Percentiles rank a stretch among this genome's conserved stretches.
These are phyloP conservation scores for Tephrocybe sp. DNA, from an alignment of 768 basidiomycete genomes.

Conservation along the genomic window DNA sequence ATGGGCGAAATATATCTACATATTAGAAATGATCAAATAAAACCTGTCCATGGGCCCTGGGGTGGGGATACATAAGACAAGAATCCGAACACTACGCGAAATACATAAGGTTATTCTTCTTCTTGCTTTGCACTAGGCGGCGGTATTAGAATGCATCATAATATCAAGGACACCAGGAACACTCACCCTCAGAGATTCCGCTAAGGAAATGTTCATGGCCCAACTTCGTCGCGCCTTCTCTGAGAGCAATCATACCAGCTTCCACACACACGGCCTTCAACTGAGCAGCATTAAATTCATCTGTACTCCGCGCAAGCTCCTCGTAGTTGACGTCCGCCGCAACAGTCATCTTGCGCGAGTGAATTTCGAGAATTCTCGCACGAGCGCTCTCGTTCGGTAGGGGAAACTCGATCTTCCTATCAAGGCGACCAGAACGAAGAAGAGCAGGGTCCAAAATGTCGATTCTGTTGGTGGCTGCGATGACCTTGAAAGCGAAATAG, in stretches of 20 bases:
- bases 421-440: conserved; percentile 95
- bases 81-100: conserved; percentile 57
- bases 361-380: conserved; percentile 93
- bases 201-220: conserved; percentile 96
- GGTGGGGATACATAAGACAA: neutral
- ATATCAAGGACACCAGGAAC: conserved; percentile 2
- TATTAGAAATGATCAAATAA: no score
- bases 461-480: conserved; percentile 97
- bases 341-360: conserved; percentile 93
- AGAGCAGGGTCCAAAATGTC: conserved; percentile 98
- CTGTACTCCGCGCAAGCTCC: conserved; percentile 93
- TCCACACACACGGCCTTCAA: conserved; percentile 98
- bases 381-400: conserved; percentile 95
- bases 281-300: conserved; percentile 98
- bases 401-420: conserved; percentile 98
- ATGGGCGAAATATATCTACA: no score
- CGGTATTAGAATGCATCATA: conserved; percentile 7
- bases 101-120: conserved; percentile 98
- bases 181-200: conserved; percentile 81
- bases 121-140: conserved; percentile 90
- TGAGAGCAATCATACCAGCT: conserved; percentile 96
- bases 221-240: conserved; percentile 87
- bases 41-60: no score
- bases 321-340: conserved; percentile 91
- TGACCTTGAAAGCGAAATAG: conserved; percentile 58